A percentile compares a stretch with the other conserved stretches of the same genome.
These are phyloP conservation scores for Hortaea werneckii DNA, from an alignment of 2,329 filamentous ascomycete species.

Conservation along the genomic window DNA sequence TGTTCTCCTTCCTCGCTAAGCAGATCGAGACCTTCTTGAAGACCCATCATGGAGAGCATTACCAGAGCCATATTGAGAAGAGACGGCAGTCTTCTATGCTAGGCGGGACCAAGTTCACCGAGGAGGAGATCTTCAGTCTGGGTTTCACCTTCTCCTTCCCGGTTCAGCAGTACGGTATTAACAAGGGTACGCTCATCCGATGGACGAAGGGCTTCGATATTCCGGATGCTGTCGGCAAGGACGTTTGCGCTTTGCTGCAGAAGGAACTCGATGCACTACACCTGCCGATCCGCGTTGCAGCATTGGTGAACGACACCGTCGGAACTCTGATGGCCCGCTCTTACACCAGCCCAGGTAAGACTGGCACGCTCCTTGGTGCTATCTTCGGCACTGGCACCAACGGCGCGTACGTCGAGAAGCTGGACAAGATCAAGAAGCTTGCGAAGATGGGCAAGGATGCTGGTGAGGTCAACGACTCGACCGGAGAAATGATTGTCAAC, in stretches of 20 bases:
- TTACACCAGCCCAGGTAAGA: slow-evolving; percentile 83
- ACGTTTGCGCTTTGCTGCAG: slow-evolving; percentile 86
- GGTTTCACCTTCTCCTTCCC: slow-evolving; percentile 99
- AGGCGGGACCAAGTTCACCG: slow-evolving; percentile 47
- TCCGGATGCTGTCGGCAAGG: slow-evolving; percentile 83
- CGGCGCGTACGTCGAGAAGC: slow-evolving; percentile 91
- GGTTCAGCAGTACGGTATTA: slow-evolving; percentile 86
- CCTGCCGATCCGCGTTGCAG: slow-evolving; percentile 87
- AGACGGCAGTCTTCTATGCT: slow-evolving; percentile 8
- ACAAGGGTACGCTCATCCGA: slow-evolving; percentile 84
- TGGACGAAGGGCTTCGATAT: slow-evolving; percentile 99
- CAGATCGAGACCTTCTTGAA: slow-evolving; percentile 85
- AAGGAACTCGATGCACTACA: slow-evolving; percentile 75
- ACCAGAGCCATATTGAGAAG: slow-evolving; percentile 48
- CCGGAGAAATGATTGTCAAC: slow-evolving; percentile 94
- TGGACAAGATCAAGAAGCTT: slow-evolving; percentile 73
- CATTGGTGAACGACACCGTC: slow-evolving; percentile 94
- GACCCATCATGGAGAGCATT: slow-evolving; percentile 80
- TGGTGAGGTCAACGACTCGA: slow-evolving; percentile 62
- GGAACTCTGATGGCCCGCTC: slow-evolving; percentile 96
- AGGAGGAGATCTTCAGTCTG: slow-evolving; percentile 77
- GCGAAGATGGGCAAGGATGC: slow-evolving; percentile 32
- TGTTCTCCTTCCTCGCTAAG: slow-evolving; percentile 86
- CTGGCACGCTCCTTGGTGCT: slow-evolving; percentile 77
- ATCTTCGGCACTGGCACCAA: slow-evolving; percentile 98